Evolutionary conservation across 495 filamentous ascomycete genomes (phyloP).

Genomic region (Neurospora africana): DNA sequence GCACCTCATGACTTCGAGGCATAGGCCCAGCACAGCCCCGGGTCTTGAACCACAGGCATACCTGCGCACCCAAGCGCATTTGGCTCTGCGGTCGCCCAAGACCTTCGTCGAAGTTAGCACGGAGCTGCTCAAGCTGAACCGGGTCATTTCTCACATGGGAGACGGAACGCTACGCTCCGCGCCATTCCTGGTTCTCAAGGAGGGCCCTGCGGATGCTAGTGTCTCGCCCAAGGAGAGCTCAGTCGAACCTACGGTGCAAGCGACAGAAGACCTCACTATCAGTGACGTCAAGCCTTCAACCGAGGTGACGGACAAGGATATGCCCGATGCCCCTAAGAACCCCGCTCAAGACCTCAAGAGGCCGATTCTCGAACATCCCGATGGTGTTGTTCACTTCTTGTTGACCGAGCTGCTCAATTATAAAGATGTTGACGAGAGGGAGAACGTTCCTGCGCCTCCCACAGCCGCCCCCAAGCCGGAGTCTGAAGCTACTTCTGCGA

Average conservation of each 20-base stretch:
- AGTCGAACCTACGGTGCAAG: slow-evolving; percentile 36
- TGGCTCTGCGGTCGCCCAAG: slow-evolving; percentile 73
- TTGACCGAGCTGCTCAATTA: slow-evolving; percentile 90
- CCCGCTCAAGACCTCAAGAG: slow-evolving; percentile 56
- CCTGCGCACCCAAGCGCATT: slow-evolving; percentile 66
- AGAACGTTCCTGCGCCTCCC: slow-evolving; percentile 21
- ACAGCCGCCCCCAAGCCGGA: slow-evolving; percentile 28
- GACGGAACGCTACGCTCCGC: slow-evolving; percentile 40
- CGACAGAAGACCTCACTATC: slow-evolving; percentile 43
- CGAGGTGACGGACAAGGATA: slow-evolving; percentile 42
- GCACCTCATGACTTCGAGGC: slow-evolving; percentile 40
- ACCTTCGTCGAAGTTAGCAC: slow-evolving; percentile 87
- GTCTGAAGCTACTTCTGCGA: slow-evolving; percentile 11
- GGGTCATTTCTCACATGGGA: slow-evolving; percentile 33
- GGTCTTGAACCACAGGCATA: slow-evolving; percentile 44
- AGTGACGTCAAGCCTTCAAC: slow-evolving; percentile 44
- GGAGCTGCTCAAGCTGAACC: slow-evolving; percentile 67
- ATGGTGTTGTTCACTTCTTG: slow-evolving; percentile 92
- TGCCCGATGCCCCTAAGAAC: slow-evolving; percentile 49
- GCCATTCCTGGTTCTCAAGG: slow-evolving; percentile 24
- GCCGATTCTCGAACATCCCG: slow-evolving; percentile 82
- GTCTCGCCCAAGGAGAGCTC: slow-evolving; percentile 27
- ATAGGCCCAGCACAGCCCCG: background rate
- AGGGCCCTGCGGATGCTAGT: slow-evolving; percentile 21
- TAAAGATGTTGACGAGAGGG: slow-evolving; percentile 80